phyloP scores from a whole-genome alignment of 768 basidiomycete genomes.

The Mrakia blollopis region DNA sequence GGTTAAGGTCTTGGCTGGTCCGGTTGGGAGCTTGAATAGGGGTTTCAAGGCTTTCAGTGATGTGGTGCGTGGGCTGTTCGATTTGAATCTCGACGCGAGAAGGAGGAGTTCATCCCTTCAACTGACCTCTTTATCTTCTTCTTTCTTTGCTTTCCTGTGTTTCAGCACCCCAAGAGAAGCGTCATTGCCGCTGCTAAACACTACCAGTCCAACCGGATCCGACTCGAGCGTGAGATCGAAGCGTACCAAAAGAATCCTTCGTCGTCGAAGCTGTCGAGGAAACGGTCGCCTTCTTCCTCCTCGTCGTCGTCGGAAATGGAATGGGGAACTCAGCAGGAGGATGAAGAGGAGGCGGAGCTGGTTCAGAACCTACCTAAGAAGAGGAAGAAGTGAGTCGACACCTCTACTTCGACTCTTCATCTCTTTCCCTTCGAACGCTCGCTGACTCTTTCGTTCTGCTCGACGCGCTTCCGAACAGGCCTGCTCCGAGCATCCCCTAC shows the following conservation, averaged over 20 bases:
- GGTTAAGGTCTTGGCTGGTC: background rate
- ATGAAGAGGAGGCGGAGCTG: background rate
- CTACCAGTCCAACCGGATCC: background rate
- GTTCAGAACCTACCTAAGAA: background rate
- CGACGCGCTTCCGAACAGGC: background rate
- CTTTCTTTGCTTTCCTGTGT: background rate
- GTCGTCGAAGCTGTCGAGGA: background rate
- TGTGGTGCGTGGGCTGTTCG: too few relatives aligned
- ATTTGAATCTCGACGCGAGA: too few relatives aligned
- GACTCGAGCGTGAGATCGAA: background rate
- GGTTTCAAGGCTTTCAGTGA: too few relatives aligned
- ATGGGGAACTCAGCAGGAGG: too few relatives aligned
- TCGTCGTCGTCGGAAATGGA: background rate
- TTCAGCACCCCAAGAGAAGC: background rate
- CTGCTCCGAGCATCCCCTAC: background rate
- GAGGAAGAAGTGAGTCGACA: conserved; percentile 1
- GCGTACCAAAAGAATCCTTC: background rate
- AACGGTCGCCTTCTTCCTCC: background rate
- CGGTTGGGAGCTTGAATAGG: background rate
- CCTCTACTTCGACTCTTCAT: too few relatives aligned
- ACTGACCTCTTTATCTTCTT: too few relatives aligned
- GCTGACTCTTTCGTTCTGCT: background rate
- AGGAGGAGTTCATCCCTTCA: background rate
- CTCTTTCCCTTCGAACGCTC: background rate
- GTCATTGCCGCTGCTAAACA: background rate